Percentiles rank a stretch among this genome's conserved stretches.
Evolutionary conservation across 2,329 filamentous ascomycete genomes (phyloP).

Genomic region (Colletotrichum tropicicola): DNA sequence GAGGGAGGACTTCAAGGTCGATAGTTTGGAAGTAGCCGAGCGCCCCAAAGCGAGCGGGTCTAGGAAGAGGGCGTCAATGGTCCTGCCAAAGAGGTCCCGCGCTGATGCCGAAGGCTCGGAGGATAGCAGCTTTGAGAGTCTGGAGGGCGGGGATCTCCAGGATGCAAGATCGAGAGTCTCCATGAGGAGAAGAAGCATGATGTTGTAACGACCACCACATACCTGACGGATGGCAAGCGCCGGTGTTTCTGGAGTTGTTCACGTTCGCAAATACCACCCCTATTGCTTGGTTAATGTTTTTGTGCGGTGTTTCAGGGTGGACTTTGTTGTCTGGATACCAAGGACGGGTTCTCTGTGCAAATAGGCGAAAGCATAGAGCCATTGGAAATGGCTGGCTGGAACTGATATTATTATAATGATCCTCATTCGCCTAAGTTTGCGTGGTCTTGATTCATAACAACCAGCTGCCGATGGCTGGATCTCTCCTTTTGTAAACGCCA

Average conservation of each 20-base stretch:
- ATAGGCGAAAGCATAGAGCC: neutral
- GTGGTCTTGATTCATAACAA: conserved; percentile 21
- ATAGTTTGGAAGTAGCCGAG: conserved; percentile 37
- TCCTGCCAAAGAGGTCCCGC: conserved; percentile 43
- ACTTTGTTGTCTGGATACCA: conserved; percentile 18
- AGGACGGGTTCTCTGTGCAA: conserved; percentile 10
- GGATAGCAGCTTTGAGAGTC: conserved; percentile 41
- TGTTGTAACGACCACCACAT: conserved; percentile 54
- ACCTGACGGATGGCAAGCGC: conserved; percentile 14
- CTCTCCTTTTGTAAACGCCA: neutral
- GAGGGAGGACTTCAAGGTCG: conserved; percentile 43
- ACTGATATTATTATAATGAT: conserved; percentile 28
- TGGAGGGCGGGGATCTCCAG: conserved; percentile 4
- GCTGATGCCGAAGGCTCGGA: conserved; percentile 37
- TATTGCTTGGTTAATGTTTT: conserved; percentile 18
- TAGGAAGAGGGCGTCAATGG: conserved; percentile 54
- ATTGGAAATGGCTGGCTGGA: conserved; percentile 2
- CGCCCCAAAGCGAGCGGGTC: conserved; percentile 34
- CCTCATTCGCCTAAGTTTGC: conserved; percentile 21
- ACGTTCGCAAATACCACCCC: conserved; percentile 23
- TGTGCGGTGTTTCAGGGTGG: neutral
- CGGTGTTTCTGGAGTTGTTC: conserved; percentile 31
- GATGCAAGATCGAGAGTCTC: conserved; percentile 38
- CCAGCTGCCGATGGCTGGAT: conserved; percentile 11
- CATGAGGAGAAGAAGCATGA: conserved; percentile 65